Conservation (phyloP, 1,284 basidiomycete species). For the Leccinum fuscescens region DNA sequence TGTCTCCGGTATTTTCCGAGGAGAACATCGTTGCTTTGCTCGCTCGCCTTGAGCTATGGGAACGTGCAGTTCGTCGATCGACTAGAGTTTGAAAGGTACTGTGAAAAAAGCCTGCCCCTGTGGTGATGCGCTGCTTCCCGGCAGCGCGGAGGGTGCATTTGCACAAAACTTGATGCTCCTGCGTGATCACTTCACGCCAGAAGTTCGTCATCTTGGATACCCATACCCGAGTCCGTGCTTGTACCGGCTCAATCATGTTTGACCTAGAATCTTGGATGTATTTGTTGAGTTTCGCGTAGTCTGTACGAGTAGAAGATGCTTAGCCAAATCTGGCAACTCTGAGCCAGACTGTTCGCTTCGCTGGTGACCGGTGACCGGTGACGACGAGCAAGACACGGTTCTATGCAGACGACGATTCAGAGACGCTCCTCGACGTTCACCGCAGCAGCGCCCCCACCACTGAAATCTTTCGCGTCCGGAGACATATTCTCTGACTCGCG, state of each 20-base stretch:
- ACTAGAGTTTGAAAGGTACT: constrained; percentile 12
- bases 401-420: constrained; percentile 15
- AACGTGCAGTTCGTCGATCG: constrained; percentile 23
- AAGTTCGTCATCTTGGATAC: neutral
- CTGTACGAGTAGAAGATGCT: neutral
- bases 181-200: neutral
- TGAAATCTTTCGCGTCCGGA: constrained; percentile 6
- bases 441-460: constrained; percentile 1
- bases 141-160: no score
- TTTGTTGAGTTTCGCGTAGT: neutral
- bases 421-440: constrained; percentile 30
- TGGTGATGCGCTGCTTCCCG: neutral
- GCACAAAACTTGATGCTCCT: neutral
- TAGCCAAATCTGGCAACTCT: constrained; percentile 16
- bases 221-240: neutral
- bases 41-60: constrained; percentile 31
- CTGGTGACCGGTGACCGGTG: neutral
- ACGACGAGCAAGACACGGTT: constrained; percentile 2
- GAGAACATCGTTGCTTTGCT: constrained; percentile 25
- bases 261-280: constrained; percentile 1
- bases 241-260: neutral
- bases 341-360: neutral
- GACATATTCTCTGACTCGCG: constrained; percentile 42
- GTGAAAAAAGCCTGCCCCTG: neutral
- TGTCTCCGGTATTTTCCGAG: constrained; percentile 24